Conservation (phyloP, 2,329 filamentous ascomycete genomes). For the Chrysosporium keratinophilum region DNA sequence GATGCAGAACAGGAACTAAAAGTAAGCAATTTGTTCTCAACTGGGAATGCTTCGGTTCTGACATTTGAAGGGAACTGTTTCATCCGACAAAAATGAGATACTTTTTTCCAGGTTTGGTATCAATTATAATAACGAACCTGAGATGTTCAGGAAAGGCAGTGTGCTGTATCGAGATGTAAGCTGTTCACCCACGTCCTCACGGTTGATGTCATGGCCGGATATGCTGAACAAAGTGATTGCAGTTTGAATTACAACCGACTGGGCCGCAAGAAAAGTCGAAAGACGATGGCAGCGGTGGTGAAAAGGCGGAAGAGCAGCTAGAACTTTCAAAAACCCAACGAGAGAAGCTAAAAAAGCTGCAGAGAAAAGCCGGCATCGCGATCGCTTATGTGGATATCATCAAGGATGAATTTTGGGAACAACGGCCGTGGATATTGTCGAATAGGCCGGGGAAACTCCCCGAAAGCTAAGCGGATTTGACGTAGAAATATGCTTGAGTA, state of each 20-base stretch:
- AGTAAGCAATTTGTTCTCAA: conserved; percentile 34
- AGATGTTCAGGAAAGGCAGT: conserved; percentile 88
- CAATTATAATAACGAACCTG: conserved; percentile 95
- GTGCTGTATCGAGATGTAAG: conserved; percentile 66
- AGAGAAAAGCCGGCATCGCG: conserved; percentile 68
- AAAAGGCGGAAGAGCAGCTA: conserved; percentile 27
- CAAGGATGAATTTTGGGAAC: conserved; percentile 86
- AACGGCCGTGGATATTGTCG: conserved; percentile 71
- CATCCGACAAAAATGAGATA: conserved; percentile 91
- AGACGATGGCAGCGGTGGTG: neutral
- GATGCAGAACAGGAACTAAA: conserved; percentile 73
- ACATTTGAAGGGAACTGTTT: conserved; percentile 58
- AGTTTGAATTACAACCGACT: conserved; percentile 63
- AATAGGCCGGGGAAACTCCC: conserved; percentile 62
- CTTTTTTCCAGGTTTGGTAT: conserved; percentile 79
- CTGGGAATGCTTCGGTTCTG: neutral
- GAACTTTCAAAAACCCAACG: conserved; percentile 65
- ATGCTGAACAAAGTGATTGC: conserved; percentile 3
- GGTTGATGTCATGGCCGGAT: neutral
- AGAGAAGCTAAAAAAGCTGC: conserved; percentile 72
- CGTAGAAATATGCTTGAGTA: neutral
- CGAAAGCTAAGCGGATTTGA: neutral
- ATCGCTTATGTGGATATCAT: conserved; percentile 89
- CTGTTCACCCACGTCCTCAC: neutral
- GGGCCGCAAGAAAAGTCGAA: conserved; percentile 17